phyloP scores from a whole-genome alignment of 345 rosid species.

The Citrus trifoliata region DNA sequence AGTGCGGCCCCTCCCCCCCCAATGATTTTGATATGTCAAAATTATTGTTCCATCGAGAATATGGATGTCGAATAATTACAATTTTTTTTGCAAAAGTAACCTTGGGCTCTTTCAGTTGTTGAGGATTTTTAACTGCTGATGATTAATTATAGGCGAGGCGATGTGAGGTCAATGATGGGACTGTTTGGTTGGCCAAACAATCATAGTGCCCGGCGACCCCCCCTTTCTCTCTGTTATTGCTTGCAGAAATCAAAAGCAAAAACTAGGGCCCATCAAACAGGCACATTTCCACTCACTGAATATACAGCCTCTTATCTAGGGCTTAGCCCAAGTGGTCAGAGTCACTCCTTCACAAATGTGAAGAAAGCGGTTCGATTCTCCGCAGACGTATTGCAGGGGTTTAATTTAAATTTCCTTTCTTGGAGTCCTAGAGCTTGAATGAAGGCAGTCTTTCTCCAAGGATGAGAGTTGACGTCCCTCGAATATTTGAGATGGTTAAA shows the following conservation, averaged over 20 bases:
- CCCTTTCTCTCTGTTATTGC: neutral
- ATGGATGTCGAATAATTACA: neutral
- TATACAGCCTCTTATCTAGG: no score
- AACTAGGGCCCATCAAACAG: slow-evolving; percentile 19
- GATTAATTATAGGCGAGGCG: neutral
- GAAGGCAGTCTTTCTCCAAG: no score
- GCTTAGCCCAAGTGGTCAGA: no score
- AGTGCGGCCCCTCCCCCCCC: slow-evolving; percentile 7
- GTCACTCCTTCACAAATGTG: no score
- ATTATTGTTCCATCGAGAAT: neutral
- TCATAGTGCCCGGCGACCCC: neutral
- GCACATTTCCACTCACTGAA: no score
- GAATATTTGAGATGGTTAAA: no score
- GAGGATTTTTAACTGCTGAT: slow-evolving; percentile 9
- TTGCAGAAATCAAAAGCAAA: neutral
- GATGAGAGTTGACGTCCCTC: no score
- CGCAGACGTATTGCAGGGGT: no score
- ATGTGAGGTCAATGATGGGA: slow-evolving; percentile 4
- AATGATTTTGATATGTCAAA: slow-evolving; percentile 13
- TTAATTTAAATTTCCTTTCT: no score
- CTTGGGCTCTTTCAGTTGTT: slow-evolving; percentile 10
- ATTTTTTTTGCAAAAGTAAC: neutral
- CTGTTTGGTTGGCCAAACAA: slow-evolving; percentile 4
- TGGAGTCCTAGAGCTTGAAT: no score
- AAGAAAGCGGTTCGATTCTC: no score